A percentile compares a stretch with the other conserved stretches of the same genome.
These are phyloP conservation scores for Bruguiera hainesii DNA, from an alignment of 441 rosid species.

Conservation along the genomic window DNA sequence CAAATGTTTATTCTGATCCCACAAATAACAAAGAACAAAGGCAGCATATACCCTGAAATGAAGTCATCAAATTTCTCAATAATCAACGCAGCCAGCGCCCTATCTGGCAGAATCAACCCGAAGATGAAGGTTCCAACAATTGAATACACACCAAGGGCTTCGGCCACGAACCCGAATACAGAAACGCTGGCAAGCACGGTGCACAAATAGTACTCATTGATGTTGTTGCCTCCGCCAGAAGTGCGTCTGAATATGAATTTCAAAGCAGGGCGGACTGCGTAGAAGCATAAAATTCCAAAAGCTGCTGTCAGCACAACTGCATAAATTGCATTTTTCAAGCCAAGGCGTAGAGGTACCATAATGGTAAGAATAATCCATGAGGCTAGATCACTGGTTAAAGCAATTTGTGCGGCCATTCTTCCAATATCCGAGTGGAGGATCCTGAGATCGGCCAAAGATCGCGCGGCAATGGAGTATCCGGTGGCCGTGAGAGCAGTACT, in stretches of 20 bases:
- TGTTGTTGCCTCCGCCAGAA: not conserved
- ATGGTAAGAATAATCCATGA: slow-evolving; percentile 33
- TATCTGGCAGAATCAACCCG: slow-evolving; percentile 41
- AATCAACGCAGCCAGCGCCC: slow-evolving; percentile 26
- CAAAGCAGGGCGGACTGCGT: slow-evolving; percentile 28
- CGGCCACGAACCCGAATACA: slow-evolving; percentile 27
- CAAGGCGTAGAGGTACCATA: slow-evolving; percentile 13
- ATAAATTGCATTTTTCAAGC: not conserved
- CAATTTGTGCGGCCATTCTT: slow-evolving; percentile 27
- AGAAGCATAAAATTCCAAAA: slow-evolving; percentile 23
- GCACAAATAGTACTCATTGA: slow-evolving; percentile 27
- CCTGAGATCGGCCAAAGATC: slow-evolving; percentile 30
- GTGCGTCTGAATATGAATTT: slow-evolving; percentile 16
- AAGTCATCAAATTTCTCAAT: slow-evolving; percentile 35
- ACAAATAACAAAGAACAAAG: slow-evolving; percentile 25
- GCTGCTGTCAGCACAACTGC: slow-evolving; percentile 16
- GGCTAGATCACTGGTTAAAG: slow-evolving; percentile 31
- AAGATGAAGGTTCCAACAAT: slow-evolving; percentile 44
- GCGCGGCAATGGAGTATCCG: slow-evolving; percentile 32
- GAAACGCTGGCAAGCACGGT: slow-evolving; percentile 29
- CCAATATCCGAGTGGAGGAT: slow-evolving; percentile 38
- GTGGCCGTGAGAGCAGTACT: slow-evolving; percentile 32
- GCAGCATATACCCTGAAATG: slow-evolving; percentile 34
- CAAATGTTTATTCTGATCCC: slow-evolving; percentile 31
- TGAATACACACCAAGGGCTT: slow-evolving; percentile 35